Conservation (phyloP, 345 rosid genomes). For the Gossypium thurberi region DNA sequence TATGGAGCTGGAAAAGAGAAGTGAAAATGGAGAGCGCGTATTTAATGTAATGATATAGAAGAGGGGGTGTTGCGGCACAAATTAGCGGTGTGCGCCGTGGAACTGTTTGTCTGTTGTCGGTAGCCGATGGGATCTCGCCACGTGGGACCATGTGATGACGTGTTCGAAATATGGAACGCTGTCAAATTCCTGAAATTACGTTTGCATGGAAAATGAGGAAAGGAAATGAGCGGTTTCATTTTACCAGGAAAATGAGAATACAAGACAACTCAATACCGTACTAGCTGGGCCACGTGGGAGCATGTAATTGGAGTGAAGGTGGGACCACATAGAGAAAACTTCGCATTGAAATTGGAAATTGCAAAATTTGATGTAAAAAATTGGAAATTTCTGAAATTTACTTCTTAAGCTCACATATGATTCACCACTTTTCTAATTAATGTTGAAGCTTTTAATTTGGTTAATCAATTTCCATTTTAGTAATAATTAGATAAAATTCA, state of each 20-base stretch:
- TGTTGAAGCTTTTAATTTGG: background rate
- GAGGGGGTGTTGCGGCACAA: conserved; percentile 15
- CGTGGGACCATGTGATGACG: conserved; percentile 19
- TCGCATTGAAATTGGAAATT: background rate
- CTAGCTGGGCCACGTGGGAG: background rate
- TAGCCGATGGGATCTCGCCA: conserved; percentile 45
- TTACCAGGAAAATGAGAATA: background rate
- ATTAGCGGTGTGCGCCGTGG: conserved; percentile 26
- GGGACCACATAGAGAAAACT: background rate
- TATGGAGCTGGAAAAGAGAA: background rate
- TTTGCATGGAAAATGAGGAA: background rate
- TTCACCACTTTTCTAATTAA: background rate
- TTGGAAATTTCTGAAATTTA: background rate
- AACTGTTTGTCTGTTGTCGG: conserved; percentile 43
- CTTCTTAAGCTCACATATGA: background rate
- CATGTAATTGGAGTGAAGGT: background rate
- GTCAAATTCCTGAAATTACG: conserved; percentile 5
- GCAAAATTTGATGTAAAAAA: background rate
- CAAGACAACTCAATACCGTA: too few species aligned
- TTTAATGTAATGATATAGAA: background rate
- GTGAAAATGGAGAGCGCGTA: background rate
- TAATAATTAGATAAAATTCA: too few species aligned
- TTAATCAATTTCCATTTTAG: too few species aligned
- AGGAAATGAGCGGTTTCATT: background rate
- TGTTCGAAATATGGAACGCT: background rate